phyloP scores from a whole-genome alignment of 768 basidiomycete genomes.

The Exidia glandulosa region DNA sequence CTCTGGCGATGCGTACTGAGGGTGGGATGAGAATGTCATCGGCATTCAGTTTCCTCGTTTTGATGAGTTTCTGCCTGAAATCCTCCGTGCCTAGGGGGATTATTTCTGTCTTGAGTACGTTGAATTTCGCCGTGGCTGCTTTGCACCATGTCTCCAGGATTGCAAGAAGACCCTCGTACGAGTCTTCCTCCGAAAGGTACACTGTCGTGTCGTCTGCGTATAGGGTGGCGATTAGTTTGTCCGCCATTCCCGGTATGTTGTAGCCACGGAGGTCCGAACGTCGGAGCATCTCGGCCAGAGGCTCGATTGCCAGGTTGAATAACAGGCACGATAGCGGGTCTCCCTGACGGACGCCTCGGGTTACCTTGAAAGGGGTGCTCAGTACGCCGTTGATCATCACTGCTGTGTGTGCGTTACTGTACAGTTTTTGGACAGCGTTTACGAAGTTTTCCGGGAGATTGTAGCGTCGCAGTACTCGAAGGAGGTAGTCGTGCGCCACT shows the following conservation, averaged over 20 bases:
- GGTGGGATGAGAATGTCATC: too few species aligned
- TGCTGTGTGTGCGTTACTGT: slow-evolving; percentile 16
- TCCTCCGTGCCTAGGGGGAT: slow-evolving; percentile 15
- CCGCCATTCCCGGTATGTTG: slow-evolving; percentile 3
- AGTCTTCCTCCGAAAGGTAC: slow-evolving; percentile 20
- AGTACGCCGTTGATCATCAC: slow-evolving; percentile 23
- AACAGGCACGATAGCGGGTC: slow-evolving; percentile 30
- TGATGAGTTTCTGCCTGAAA: too few species aligned
- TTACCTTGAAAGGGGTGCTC: slow-evolving; percentile 15
- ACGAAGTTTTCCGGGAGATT: slow-evolving; percentile 10
- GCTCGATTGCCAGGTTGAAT: slow-evolving; percentile 30
- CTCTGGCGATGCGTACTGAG: too few species aligned
- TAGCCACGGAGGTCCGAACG: slow-evolving; percentile 15
- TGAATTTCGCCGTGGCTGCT: slow-evolving; percentile 31
- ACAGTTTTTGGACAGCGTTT: slow-evolving; percentile 17
- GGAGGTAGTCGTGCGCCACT: slow-evolving; percentile 11
- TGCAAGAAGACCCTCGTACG: slow-evolving; percentile 14
- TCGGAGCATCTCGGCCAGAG: slow-evolving; percentile 22
- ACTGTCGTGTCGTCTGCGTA: slow-evolving; percentile 33
- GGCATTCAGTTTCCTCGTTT: not conserved
- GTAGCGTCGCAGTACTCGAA: not conserved
- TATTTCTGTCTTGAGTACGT: slow-evolving; percentile 27
- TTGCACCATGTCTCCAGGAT: slow-evolving; percentile 29
- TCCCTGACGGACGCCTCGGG: slow-evolving; percentile 26
- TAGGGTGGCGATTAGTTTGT: slow-evolving; percentile 9